A percentile compares a stretch with the other conserved stretches of the same genome.
Conservation (phyloP, 345 rosid genomes). For the Arabis alpina region DNA sequence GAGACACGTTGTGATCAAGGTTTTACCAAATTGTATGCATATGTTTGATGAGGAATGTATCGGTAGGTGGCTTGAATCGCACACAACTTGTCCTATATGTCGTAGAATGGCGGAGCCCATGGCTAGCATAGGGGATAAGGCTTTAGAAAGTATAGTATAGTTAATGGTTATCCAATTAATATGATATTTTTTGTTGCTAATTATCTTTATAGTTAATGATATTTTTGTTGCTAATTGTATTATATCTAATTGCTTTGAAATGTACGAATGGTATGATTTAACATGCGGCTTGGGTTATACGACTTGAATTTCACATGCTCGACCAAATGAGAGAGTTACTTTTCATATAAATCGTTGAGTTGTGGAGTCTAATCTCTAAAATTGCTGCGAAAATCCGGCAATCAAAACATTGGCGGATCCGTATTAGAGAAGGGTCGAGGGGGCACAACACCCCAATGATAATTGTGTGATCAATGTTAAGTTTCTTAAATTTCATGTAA, state of each 20-base stretch:
- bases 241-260: conserved; percentile 3
- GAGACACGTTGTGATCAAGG: conserved; percentile 31
- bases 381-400: too few species aligned
- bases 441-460: too few species aligned
- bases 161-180: neutral
- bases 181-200: neutral
- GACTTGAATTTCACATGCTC: too few species aligned
- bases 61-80: conserved; percentile 41
- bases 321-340: too few species aligned
- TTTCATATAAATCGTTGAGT: too few species aligned
- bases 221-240: conserved; percentile 29
- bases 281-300: too few species aligned
- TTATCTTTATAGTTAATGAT: too few species aligned
- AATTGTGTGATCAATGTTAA: too few species aligned
- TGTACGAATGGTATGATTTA: conserved; percentile 16
- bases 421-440: too few species aligned
- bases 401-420: too few species aligned
- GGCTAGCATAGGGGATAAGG: conserved; percentile 27
- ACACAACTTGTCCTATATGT: conserved; percentile 44
- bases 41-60: conserved; percentile 47
- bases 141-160: conserved; percentile 35
- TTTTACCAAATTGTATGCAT: conserved; percentile 44
- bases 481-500: too few species aligned
- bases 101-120: conserved; percentile 34
- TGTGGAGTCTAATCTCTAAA: too few species aligned